phyloP scores from a whole-genome alignment of 2,329 filamentous ascomycete species.

The Ophiognomonia clavigignenti-juglandacearum region DNA sequence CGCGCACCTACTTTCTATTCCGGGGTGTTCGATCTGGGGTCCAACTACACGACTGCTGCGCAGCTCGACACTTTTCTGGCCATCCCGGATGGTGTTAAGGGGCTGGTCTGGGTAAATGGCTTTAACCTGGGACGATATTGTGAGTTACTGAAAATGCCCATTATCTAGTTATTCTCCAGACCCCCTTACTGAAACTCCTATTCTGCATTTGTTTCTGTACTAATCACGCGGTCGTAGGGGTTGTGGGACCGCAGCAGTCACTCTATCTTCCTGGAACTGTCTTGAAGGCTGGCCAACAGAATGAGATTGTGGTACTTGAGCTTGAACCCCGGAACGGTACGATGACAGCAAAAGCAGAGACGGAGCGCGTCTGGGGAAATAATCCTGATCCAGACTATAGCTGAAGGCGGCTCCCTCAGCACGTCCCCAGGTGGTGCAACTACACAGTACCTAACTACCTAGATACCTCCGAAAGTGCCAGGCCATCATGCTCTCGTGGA shows the following conservation, averaged over 20 bases:
- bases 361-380: conserved; percentile 9
- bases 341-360: conserved; percentile 4
- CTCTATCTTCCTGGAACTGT: conserved; percentile 10
- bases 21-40: conserved; percentile 3
- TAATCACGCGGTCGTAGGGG: background rate
- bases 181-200: background rate
- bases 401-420: background rate
- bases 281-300: conserved; percentile 7
- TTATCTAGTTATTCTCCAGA: too few species aligned
- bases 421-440: too few species aligned
- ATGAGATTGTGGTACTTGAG: conserved; percentile 15
- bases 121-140: conserved; percentile 15
- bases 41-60: background rate
- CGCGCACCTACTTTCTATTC: conserved; percentile 4
- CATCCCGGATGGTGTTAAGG: conserved; percentile 11
- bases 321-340: conserved; percentile 5
- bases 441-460: too few species aligned
- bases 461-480: too few species aligned
- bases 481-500: too few species aligned
- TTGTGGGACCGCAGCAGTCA: conserved; percentile 6
- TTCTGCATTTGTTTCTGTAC: background rate
- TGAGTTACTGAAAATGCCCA: too few species aligned
- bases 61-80: conserved; percentile 13
- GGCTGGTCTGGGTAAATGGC: conserved; percentile 13
- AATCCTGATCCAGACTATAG: conserved; percentile 13